Evolutionary conservation across 192 early-diverging fungal genomes (phyloP), one percentile per base, ranked within the genome.

Genomic region (Mortierella claussenii): DNA sequence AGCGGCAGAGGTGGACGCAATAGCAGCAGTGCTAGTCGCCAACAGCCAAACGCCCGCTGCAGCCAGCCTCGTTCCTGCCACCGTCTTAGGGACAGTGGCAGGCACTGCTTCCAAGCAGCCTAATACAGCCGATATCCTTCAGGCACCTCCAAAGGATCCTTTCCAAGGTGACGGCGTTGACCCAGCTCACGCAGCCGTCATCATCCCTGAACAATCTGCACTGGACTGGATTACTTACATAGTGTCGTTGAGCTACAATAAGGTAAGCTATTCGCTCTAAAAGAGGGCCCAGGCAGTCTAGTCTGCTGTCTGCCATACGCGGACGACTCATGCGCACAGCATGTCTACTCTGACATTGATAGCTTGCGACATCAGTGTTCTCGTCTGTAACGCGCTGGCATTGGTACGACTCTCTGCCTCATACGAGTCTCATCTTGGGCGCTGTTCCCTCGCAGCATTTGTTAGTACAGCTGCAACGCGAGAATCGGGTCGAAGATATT

Each of bases 211-310:
- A 20, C 60, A 27, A 37, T 50, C 61, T 24, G n/a, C 55, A 0
- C 15, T 49, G 5, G 70, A 60, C 8, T 75, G 70, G 70, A 12
- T 75, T 21, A 40, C 57, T 5, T 75, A 75, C 57, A 52, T 63
- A 0, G 57, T 75, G 43, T 75, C 70, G 3, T 63, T 75, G 43
- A 75, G 65, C 44, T 75, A 75, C 44, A 75, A 75, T 49, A 42
- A 47, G 9, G 69, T 71, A 62, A 33, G 53, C n/a, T n/a, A n/a
- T n/a, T n/a, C n/a, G n/a, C n/a, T n/a, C n/a, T n/a, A 40, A 40
- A 13, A 40, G 13, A 40, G 13, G 13, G 13, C 37, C 37, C 37
- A 40, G 13, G 7, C 13, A 10, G 37, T 40, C 13, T 40, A 40
- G 13, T 21, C 24, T 6, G 11, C 15, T 40, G 37, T 40, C 13